Evolutionary conservation across 768 basidiomycete genomes (phyloP), one percentile per base, ranked within the genome.

Genomic region (Russula griseocarnosa): DNA sequence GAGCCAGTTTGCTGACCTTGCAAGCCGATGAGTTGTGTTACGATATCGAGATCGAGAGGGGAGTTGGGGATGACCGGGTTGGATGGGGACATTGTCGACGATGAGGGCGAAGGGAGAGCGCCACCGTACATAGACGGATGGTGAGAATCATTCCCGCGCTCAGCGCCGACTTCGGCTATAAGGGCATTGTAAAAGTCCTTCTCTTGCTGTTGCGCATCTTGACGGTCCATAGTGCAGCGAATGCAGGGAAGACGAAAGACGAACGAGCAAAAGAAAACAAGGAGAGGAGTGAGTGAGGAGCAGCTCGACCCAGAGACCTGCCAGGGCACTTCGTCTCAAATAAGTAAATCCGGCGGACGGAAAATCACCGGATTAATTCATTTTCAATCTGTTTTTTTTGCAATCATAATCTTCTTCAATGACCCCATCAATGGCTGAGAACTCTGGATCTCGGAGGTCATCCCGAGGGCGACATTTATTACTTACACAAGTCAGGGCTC

Each of bases 11-110:
- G 66, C 53, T 69, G 66, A 55, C 65, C 78, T 63, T 81, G 82
- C 71, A 82, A 75, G 38, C 80, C 77, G 72, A 86, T 80, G 49
- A 86, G 68, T 69, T 81, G 82, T 34, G 78, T 76, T 56, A 86
- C 74, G 52, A 72, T 59, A 70, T 82, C 84, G 74, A 85, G 77
- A 61, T 74, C 77, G 64, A 81, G 66, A 22, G 67, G 70, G 40
- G 69, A 65, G 53, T 64, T 70, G 60, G 69, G 56, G 40, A 73
- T 58, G 34, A 44, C 59, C 16, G 60, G 28, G 22, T 68, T 55
- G 61, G 67, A 28, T 61, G 61, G 59, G 61, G 66, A 46, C 63
- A 68, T 65, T 61, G 69, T 38, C 60, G 69, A 36, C 44, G 51
- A 14, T 57, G 65, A n/a, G 46, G 60, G 32, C 20, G 60, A 63